Base-by-base conservation (phyloP, 2,329 filamentous ascomycete species). In the Aureobasidium mangrovei region DNA sequence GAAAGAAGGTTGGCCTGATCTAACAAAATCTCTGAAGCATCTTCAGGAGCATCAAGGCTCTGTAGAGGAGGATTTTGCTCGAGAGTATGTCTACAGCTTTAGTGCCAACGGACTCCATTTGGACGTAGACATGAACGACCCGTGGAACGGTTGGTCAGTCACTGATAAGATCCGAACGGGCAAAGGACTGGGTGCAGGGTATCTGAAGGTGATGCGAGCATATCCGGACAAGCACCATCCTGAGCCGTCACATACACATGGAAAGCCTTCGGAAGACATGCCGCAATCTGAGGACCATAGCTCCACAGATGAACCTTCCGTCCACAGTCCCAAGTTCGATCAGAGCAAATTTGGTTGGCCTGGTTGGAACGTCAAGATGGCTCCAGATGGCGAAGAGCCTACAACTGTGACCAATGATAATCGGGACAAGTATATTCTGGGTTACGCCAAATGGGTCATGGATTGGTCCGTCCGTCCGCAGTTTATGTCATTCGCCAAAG, bases 1-100 rank as follows among this genome's bases (percentile, higher is more conserved):
- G 58, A 75, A 78, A 2, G 91, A 96, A 62, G 90, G 88, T 3
- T 97, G 91, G 91, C 87, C 89, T 1, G 83, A 85, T 12, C 77
- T 95, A 3, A 82, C 83, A 1, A 88, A 78, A 60, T 86, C 89
- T 0, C 76, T 98, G 12, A 82, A 82, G 4, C 76, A 78, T 3
- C 73, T 97, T 1, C 72, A 91, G 2, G 78, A 85, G 42, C 96
- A 85, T 44, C 85, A 93, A 49, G 88, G 88, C 0, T 76, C 84
- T 26, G 86, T 95, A 1, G 85, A 85, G 57, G 89, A 95, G 60
- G 68, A 94, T 1, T 94, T 95, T 67, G 78, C 84, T 55, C 79
- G 89, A 54, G 91, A 88, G 0, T 96, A 95, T 66, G 87, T 89
- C 62, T 97, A 95, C 67, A 90, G 86, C 27, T 79, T 82, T 49